phyloP scores from a whole-genome alignment of 306 rosid genomes.

The Fragaria ananassa region DNA sequence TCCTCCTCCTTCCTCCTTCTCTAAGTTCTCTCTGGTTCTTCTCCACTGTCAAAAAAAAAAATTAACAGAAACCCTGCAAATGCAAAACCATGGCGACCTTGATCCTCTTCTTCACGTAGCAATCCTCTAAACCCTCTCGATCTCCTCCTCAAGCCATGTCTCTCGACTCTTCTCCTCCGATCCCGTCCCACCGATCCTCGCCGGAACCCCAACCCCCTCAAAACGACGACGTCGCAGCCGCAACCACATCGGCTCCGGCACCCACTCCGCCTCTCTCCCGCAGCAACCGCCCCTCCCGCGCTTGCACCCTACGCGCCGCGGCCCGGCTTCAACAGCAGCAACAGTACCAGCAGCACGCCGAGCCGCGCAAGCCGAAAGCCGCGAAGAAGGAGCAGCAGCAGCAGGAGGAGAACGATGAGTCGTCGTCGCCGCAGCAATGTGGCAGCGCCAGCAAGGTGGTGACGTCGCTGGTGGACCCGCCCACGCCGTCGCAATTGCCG shows the following conservation, averaged over 20 bases:
- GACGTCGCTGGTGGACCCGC: conserved; percentile 69
- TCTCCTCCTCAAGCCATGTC: conserved; percentile 59
- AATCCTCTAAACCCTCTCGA: conserved; percentile 43
- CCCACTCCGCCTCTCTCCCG: conserved; percentile 35
- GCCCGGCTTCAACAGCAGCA: conserved; percentile 49
- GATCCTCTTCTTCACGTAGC: conserved; percentile 38
- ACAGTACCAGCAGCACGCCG: conserved; percentile 35
- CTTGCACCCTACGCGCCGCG: conserved; percentile 88
- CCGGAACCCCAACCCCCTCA: conserved; percentile 43
- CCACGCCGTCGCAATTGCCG: conserved; percentile 70
- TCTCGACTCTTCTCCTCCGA: conserved; percentile 56
- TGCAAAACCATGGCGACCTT: conserved; percentile 58
- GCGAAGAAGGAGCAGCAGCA: conserved; percentile 37
- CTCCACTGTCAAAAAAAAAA: conserved; percentile 19
- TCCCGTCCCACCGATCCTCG: conserved; percentile 54
- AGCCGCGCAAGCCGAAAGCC: conserved; percentile 42
- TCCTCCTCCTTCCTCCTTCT: conserved; percentile 29
- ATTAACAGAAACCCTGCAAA: conserved; percentile 26
- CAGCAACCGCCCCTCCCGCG: conserved; percentile 90
- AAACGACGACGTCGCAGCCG: conserved; percentile 38
- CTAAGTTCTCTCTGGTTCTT: conserved; percentile 21
- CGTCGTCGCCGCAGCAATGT: conserved; percentile 52
- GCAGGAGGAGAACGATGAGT: conserved; percentile 24
- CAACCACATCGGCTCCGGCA: conserved; percentile 18
- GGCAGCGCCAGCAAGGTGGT: conserved; percentile 58